Evolutionary conservation across 192 early-diverging fungal genomes (phyloP).

Genomic region (Coemansia pectinata): DNA sequence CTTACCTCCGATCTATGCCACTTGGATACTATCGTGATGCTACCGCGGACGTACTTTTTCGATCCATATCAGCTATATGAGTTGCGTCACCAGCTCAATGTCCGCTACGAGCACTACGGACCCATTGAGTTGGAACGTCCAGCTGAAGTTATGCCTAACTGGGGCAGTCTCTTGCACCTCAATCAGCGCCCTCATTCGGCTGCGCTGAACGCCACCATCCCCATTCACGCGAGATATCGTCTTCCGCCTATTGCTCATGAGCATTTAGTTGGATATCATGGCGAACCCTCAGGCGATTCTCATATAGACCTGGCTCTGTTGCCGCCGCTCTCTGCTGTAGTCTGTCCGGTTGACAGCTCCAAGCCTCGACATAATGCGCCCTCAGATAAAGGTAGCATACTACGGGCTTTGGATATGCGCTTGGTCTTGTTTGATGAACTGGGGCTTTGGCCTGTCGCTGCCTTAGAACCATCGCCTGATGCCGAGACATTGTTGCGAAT

Average conservation of each 20-base stretch:
- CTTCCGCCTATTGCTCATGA: slow-evolving; percentile 23
- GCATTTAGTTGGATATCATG: slow-evolving; percentile 29
- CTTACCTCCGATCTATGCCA: slow-evolving; percentile 9
- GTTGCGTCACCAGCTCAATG: slow-evolving; percentile 2
- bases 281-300: slow-evolving; percentile 30
- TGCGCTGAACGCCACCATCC: slow-evolving; percentile 15
- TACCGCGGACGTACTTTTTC: slow-evolving; percentile 48
- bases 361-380: neutral
- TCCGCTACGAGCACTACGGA: slow-evolving; percentile 28
- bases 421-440: slow-evolving; percentile 47
- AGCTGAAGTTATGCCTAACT: slow-evolving; percentile 35
- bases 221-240: slow-evolving; percentile 49
- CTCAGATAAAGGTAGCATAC: neutral
- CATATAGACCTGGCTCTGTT: slow-evolving; percentile 40
- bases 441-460: slow-evolving; percentile 15
- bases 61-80: slow-evolving; percentile 49
- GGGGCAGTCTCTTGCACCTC: slow-evolving; percentile 45
- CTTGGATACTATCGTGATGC: slow-evolving; percentile 13
- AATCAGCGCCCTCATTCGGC: slow-evolving; percentile 12
- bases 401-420: slow-evolving; percentile 21
- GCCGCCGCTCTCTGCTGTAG: slow-evolving; percentile 31
- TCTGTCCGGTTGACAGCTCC: slow-evolving; percentile 13
- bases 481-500: slow-evolving; percentile 38
- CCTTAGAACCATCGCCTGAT: slow-evolving; percentile 27
- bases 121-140: slow-evolving; percentile 43